Evolutionary conservation across 768 basidiomycete species (phyloP).

Genomic region (Vararia minispora): DNA sequence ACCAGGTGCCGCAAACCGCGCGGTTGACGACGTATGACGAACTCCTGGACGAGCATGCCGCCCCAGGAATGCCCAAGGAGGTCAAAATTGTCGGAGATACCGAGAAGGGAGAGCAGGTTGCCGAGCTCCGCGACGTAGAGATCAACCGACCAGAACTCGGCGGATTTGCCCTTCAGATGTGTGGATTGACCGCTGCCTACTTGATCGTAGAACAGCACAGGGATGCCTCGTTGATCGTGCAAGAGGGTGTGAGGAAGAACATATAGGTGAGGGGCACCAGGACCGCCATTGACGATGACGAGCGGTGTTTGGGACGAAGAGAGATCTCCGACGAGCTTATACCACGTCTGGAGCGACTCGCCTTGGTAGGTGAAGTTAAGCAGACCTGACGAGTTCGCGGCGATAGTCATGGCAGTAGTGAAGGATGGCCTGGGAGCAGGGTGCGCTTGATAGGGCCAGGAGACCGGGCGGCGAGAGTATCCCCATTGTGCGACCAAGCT

Average conservation of each 20-base stretch:
- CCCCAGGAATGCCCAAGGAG: conserved; percentile 51
- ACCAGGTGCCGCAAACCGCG: conserved; percentile 35
- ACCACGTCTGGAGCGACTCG: conserved; percentile 16
- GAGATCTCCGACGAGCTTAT: conserved; percentile 19
- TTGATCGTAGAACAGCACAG: conserved; percentile 42
- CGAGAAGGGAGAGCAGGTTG: conserved; percentile 33
- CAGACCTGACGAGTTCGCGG: too few species aligned
- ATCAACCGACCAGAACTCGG: conserved; percentile 32
- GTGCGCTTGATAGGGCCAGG: too few species aligned
- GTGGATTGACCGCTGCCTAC: conserved; percentile 36
- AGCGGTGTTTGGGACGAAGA: conserved; percentile 14
- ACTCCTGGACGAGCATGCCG: conserved; percentile 36
- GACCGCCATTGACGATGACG: too few species aligned
- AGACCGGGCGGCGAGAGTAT: too few species aligned
- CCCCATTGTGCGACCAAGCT: too few species aligned
- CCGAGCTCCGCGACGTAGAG: conserved; percentile 45
- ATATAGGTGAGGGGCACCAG: too few species aligned
- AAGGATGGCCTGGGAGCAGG: too few species aligned
- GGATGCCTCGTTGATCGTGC: too few species aligned
- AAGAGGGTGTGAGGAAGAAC: too few species aligned
- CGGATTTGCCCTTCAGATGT: conserved; percentile 26
- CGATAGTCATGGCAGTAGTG: too few species aligned
- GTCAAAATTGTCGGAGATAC: conserved; percentile 29
- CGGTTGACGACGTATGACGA: conserved; percentile 29
- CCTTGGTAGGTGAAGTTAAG: conserved; percentile 14